Evolutionary conservation across 2,329 filamentous ascomycete genomes (phyloP).

Genomic region (Akanthomyces dipterigenus): DNA sequence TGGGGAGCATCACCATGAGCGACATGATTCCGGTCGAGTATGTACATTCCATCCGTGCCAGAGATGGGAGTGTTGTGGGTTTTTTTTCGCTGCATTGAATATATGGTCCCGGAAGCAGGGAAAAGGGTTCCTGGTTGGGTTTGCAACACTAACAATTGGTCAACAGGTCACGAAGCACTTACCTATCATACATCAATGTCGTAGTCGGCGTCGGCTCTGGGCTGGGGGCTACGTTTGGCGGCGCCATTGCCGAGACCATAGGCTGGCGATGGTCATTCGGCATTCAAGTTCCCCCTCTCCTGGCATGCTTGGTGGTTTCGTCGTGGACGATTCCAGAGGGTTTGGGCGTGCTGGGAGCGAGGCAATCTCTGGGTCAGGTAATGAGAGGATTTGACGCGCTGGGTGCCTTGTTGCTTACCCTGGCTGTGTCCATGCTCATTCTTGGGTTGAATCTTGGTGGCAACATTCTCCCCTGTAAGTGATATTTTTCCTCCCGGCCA

Average conservation of each 20-base stretch:
- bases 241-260: slow-evolving; percentile 60
- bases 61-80: background rate
- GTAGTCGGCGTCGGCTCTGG: slow-evolving; percentile 51
- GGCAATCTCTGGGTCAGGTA: slow-evolving; percentile 38
- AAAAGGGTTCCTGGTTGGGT: background rate
- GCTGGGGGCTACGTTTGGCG: slow-evolving; percentile 62
- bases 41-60: slow-evolving; percentile 22
- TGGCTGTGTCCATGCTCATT: slow-evolving; percentile 50
- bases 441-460: slow-evolving; percentile 55
- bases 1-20: slow-evolving; percentile 65
- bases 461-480: slow-evolving; percentile 52
- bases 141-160: background rate
- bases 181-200: slow-evolving; percentile 65
- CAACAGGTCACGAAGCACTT: slow-evolving; percentile 50
- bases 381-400: slow-evolving; percentile 50
- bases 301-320: slow-evolving; percentile 39
- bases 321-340: slow-evolving; percentile 42
- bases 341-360: slow-evolving; percentile 41
- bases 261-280: slow-evolving; percentile 71
- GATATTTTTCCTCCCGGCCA: background rate
- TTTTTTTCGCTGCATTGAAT: background rate
- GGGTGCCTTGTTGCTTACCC: slow-evolving; percentile 47
- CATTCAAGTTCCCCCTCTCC: slow-evolving; percentile 48
- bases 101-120: background rate
- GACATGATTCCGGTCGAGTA: slow-evolving; percentile 68